These are phyloP conservation scores for Geotrichum restrictum DNA, from an alignment of 1,139 yeast genomes.

Conservation along the genomic window DNA sequence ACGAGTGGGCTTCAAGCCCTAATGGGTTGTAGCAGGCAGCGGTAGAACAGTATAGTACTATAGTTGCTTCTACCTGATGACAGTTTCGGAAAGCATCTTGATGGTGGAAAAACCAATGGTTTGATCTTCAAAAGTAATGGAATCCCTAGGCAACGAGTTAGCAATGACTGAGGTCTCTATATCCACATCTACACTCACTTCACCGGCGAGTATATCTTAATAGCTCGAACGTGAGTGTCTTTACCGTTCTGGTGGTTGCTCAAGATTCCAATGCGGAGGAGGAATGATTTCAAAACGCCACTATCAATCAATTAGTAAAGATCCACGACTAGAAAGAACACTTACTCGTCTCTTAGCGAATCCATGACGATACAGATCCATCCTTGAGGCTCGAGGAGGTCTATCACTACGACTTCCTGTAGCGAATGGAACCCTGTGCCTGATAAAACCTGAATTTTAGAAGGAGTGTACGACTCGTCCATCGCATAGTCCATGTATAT, in stretches of 20 bases:
- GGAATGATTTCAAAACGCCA: slow-evolving; percentile 66
- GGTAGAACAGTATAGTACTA: too few species aligned
- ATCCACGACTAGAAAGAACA: slow-evolving; percentile 1
- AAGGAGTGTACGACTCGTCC: slow-evolving; percentile 94
- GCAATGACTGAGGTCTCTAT: slow-evolving; percentile 11
- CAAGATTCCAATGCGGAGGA: slow-evolving; percentile 62
- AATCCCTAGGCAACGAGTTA: slow-evolving; percentile 25
- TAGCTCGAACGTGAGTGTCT: slow-evolving; percentile 83
- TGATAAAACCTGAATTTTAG: slow-evolving; percentile 62
- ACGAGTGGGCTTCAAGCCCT: too few species aligned
- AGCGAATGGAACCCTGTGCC: slow-evolving; percentile 88
- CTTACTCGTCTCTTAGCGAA: slow-evolving; percentile 49
- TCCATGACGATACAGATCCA: slow-evolving; percentile 77
- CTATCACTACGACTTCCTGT: slow-evolving; percentile 64
- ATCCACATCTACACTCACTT: slow-evolving; percentile 22
- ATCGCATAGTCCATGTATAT: slow-evolving; percentile 61
- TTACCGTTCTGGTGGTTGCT: slow-evolving; percentile 95
- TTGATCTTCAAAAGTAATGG: slow-evolving; percentile 28
- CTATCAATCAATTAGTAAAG: slow-evolving; percentile 18
- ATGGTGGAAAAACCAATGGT: slow-evolving; percentile 36
- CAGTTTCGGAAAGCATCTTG: slow-evolving; percentile 37
- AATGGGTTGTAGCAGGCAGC: too few species aligned
- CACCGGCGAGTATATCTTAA: slow-evolving; percentile 52
- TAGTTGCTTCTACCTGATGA: slow-evolving; percentile 36
- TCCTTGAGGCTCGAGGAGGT: slow-evolving; percentile 70